These are phyloP conservation scores for Naganishia antarctica DNA, from an alignment of 768 basidiomycete species.

Conservation along the genomic window DNA sequence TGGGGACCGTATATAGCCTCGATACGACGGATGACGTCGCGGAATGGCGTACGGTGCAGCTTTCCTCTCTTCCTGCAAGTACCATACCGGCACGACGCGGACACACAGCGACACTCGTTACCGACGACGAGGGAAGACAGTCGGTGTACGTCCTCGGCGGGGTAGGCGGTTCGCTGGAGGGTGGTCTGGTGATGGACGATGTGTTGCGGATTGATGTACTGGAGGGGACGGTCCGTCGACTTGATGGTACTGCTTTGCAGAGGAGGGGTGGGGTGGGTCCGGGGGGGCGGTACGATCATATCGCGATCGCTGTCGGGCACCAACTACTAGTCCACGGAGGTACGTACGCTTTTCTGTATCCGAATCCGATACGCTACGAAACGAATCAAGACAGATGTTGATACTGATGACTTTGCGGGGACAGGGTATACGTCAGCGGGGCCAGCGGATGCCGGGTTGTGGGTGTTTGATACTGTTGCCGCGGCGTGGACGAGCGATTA, in stretches of 20 bases:
- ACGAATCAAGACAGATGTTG: constrained; percentile 42
- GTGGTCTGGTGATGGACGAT: constrained; percentile 51
- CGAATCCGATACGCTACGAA: no score
- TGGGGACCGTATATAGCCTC: constrained; percentile 59
- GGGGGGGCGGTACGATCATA: constrained; percentile 67
- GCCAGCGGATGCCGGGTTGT: no score
- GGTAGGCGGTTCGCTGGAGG: constrained; percentile 56
- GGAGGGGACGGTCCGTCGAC: no score
- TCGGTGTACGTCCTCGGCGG: constrained; percentile 72
- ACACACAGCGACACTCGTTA: constrained; percentile 18
- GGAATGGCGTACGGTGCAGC: constrained; percentile 59
- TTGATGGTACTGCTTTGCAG: no score
- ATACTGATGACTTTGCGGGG: constrained; percentile 52
- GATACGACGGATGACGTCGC: constrained; percentile 52
- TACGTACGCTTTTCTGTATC: constrained; percentile 42
- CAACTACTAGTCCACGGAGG: constrained; percentile 63
- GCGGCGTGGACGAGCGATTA: not conserved
- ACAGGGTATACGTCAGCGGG: no score
- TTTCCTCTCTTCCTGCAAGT: constrained; percentile 55
- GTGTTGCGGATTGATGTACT: constrained; percentile 41
- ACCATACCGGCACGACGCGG: constrained; percentile 48
- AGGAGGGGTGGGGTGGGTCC: constrained; percentile 56
- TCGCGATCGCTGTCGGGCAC: constrained; percentile 60
- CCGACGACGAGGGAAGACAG: constrained; percentile 37
- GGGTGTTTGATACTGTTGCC: no score